Evolutionary conservation across 192 early-diverging fungal genomes (phyloP), one percentile per base, ranked within the genome.

Genomic region (Dispira simplex): DNA sequence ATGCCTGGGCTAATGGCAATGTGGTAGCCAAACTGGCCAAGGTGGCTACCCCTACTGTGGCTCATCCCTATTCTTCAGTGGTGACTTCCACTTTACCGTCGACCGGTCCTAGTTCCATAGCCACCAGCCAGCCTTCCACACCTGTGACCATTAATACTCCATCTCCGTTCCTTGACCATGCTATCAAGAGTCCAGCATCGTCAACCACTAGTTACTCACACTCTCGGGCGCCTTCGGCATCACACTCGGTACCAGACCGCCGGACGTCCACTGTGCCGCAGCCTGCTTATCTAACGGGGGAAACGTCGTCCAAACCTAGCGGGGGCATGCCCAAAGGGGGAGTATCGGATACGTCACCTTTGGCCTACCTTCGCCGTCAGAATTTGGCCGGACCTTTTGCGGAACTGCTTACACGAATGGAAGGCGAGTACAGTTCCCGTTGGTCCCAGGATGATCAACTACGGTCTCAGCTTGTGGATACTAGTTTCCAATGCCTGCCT

Each of bases 401-500:
- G 10, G 52, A 54, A 10, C 20, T 54, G 20, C n/a, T 8, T 18
- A 8, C n/a, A 25, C 9, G 20, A 23, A 10, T 54, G 52, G 52
- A 54, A n/a, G n/a, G 8, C 20, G 52, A 18, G 20, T 18, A 20
- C 52, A 54, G 26, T 20, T 20, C 9, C 20, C 9, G 25, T 27
- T 21, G 56, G 56, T 6, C 27, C 8, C 11, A 11, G n/a, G 46
- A 58, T 21, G 45, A 18, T n/a, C 46, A 65, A 21, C 39, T 62
- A 64, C 58, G 67, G 67, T 75, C 76, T 64, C 75, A 87, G 69
- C 85, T 98, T 90, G 70, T 95, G 39, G 90, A 96, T 62, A 77
- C 86, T 44, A 91, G 89, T 68, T 82, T 89, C 65, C 81, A 84
- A 68, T 84, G 81, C 65, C 75, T 94, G 43, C 93, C 92, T 12